Evolutionary conservation across 257 asterid genomes (phyloP).

Genomic region (Misopates orontium): DNA sequence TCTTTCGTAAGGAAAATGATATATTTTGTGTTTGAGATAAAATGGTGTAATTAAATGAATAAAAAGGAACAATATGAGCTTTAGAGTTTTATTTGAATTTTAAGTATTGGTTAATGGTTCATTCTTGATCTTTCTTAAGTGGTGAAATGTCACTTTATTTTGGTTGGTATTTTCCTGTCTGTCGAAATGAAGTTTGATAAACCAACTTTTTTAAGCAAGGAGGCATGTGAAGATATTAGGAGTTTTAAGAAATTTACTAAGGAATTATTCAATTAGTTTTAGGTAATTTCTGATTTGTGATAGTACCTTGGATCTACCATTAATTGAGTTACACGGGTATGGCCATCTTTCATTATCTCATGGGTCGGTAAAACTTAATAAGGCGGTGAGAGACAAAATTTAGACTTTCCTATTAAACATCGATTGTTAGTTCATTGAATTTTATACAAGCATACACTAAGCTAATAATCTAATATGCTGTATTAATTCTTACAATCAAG

Average conservation of each 20-base stretch:
- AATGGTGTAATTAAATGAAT: slow-evolving; percentile 9
- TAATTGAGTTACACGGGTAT: background rate
- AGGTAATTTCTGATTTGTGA: background rate
- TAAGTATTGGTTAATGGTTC: slow-evolving; percentile 16
- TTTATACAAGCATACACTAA: too few relatives aligned
- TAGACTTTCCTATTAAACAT: too few relatives aligned
- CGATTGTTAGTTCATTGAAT: too few relatives aligned
- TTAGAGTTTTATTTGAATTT: background rate
- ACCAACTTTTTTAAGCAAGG: slow-evolving; percentile 10
- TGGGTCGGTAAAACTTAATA: too few relatives aligned
- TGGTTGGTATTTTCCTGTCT: slow-evolving; percentile 16
- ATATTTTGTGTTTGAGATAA: background rate
- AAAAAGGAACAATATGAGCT: background rate
- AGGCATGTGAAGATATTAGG: background rate
- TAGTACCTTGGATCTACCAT: background rate
- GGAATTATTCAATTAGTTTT: background rate
- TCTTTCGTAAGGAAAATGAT: background rate
- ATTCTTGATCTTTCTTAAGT: background rate
- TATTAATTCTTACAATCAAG: too few relatives aligned
- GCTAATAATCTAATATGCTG: too few relatives aligned
- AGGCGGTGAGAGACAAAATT: too few relatives aligned
- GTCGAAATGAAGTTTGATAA: background rate
- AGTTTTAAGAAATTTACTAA: background rate
- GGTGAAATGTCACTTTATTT: slow-evolving; percentile 26
- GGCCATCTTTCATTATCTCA: too few relatives aligned